Evolutionary conservation across 1,139 yeast genomes (phyloP).

Genomic region (Wickerhamomyces sp.): DNA sequence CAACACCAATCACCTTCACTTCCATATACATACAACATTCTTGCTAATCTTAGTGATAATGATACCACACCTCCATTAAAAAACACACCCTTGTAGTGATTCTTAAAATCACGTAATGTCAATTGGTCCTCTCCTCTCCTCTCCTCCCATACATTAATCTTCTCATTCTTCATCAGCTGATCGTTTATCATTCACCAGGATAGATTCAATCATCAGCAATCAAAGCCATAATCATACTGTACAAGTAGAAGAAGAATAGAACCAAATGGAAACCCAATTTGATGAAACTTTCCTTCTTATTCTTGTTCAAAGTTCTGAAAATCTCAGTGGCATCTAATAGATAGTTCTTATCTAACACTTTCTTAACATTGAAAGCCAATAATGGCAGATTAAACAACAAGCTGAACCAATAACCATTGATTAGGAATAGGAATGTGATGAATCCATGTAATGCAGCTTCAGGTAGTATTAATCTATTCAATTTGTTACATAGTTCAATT

Average conservation of each 20-base stretch:
- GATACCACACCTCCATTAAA: no score
- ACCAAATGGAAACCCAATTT: slow-evolving; percentile 88
- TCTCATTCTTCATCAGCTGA: background rate
- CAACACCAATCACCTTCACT: no score
- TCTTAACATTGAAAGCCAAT: slow-evolving; percentile 75
- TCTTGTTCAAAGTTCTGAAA: slow-evolving; percentile 87
- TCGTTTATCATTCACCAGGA: background rate
- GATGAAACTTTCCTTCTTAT: slow-evolving; percentile 86
- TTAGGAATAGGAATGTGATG: slow-evolving; percentile 62
- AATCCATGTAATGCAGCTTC: slow-evolving; percentile 85
- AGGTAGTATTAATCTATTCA: slow-evolving; percentile 86
- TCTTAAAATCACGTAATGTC: no score
- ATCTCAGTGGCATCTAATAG: slow-evolving; percentile 96
- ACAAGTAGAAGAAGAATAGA: slow-evolving; percentile 92
- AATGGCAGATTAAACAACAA: slow-evolving; percentile 84
- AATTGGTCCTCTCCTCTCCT: background rate
- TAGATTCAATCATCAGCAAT: slow-evolving; percentile 39
- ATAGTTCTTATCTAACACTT: slow-evolving; percentile 69
- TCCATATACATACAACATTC: no score
- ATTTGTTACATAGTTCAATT: slow-evolving; percentile 89
- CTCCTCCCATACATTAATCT: background rate
- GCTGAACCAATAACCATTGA: slow-evolving; percentile 93
- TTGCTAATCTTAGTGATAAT: no score
- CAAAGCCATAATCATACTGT: slow-evolving; percentile 94
- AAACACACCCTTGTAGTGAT: no score